Percentiles rank a stretch among this genome's conserved stretches.
Evolutionary conservation across 176 grass and related monocot genomes (phyloP).

Genomic region (Ensete glaucum): DNA sequence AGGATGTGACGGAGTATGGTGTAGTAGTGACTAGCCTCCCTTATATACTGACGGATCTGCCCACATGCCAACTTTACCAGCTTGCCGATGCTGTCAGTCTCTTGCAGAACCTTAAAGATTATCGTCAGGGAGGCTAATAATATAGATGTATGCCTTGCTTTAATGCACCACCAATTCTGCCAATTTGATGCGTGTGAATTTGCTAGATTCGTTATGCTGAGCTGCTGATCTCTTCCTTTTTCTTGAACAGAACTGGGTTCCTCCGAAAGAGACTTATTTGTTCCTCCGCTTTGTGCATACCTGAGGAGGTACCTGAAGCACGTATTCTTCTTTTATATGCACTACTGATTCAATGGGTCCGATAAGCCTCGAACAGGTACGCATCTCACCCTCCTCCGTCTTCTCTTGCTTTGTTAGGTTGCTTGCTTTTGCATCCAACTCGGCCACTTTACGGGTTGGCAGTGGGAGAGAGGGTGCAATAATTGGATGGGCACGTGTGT

Average conservation of each 20-base stretch:
- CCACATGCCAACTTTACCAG: conserved; percentile 3
- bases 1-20: neutral
- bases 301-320: no score
- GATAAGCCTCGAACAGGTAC: no score
- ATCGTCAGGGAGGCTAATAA: neutral
- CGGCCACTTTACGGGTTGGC: conserved; percentile 35
- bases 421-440: conserved; percentile 17
- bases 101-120: neutral
- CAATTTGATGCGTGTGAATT: neutral
- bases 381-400: no score
- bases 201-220: neutral
- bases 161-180: neutral
- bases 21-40: neutral
- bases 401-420: neutral
- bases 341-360: no score
- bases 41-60: conserved; percentile 9
- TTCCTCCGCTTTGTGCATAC: no score
- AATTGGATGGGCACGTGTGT: conserved; percentile 27
- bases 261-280: no score
- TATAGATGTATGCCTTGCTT: neutral
- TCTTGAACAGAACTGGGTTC: no score
- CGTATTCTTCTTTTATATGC: no score
- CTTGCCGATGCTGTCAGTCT: neutral
- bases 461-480: conserved; percentile 28
- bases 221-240: no score